Evolutionary conservation across 2,329 filamentous ascomycete species (phyloP), one percentile per base, ranked within the genome.

Genomic region (Trichoderma sp.): DNA sequence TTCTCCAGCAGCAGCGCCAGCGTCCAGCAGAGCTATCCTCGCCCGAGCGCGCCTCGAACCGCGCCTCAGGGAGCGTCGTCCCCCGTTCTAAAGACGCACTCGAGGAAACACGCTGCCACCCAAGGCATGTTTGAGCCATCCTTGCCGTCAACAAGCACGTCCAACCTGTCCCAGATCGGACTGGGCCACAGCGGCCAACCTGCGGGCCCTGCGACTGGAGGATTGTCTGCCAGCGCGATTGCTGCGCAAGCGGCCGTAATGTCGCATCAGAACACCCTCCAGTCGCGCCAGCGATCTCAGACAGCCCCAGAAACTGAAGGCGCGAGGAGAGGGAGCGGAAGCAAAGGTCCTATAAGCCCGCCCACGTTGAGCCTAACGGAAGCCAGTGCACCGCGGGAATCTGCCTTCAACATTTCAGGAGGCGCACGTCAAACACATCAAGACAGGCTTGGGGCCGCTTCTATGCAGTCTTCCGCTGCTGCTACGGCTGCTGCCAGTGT

Each of bases 171-270:
- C 31, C 83, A 86, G 52, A 76, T 85, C 70, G 79, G 81, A 77
- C 81, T 85, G 78, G 80, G 81, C 68, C 80, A 83, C 65, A 75
- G 72, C 14, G 76, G 79, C 75, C 89, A 79, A 79, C 81, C 80
- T 55, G 77, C 78, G 21, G 74, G 75, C 16, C 75, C 75, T 53
- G 72, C 79, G 14, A 78, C 83, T 5, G 57, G 47, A 8, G 64
- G 69, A 31, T 79, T 88, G 71, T 85, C 85, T 1, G 88, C 91
- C n/a, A 93, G 91, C 78, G 90, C 93, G 78, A 93, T 94, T 72
- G 92, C 92, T 49, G 92, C 92, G 21, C 92, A 94, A 79, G 89
- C 92, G 11, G 92, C 92, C 68, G 89, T 91, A 75, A 89, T 92
- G 82, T 87, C 87, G 40, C 87, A 90, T 75, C 84, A 87, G 75